Percentiles rank a stretch among this genome's conserved stretches.
Conservation (phyloP, 768 basidiomycete genomes). For the Trametes gibbosa region DNA sequence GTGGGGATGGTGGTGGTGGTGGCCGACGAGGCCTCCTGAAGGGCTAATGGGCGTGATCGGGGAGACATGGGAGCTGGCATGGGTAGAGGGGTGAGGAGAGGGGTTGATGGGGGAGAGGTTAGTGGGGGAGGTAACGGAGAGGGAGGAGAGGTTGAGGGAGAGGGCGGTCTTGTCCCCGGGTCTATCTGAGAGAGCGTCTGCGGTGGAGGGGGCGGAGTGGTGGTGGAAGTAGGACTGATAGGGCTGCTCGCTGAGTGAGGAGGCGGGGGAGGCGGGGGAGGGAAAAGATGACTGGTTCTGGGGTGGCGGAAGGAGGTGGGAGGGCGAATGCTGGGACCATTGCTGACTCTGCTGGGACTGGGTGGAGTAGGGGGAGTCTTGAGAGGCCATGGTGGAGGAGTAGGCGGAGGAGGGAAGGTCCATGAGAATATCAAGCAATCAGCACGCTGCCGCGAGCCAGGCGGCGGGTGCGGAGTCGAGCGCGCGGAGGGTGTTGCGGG, state of each 20-base stretch:
- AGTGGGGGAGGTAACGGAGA: conserved; percentile 65
- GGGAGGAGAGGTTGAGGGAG: conserved; percentile 65
- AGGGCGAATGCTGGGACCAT: conserved; percentile 29
- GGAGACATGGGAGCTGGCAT: conserved; percentile 32
- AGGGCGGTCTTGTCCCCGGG: conserved; percentile 30
- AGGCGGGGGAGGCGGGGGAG: conserved; percentile 33
- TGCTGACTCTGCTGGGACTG: conserved; percentile 24
- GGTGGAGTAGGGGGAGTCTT: conserved; percentile 31
- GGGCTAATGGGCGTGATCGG: conserved; percentile 62
- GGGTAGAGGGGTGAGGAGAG: conserved; percentile 36
- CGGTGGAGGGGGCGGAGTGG: conserved; percentile 21
- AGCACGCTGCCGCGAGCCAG: conserved; percentile 20
- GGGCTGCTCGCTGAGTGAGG: conserved; percentile 32
- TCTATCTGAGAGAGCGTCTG: conserved; percentile 28
- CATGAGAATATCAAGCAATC: conserved; percentile 24
- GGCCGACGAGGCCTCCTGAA: conserved; percentile 44
- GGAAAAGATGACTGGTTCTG: conserved; percentile 31
- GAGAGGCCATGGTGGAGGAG: conserved; percentile 27
- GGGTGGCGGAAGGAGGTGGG: conserved; percentile 30
- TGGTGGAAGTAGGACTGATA: conserved; percentile 28
- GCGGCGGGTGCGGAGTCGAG: neutral
- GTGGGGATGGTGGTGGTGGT: conserved; percentile 32
- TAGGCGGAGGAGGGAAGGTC: conserved; percentile 26
- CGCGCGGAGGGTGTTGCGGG: neutral
- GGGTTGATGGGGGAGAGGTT: conserved; percentile 62